Conservation (phyloP, 2,329 filamentous ascomycete genomes). For the Stagonosporopsis chrysanthemi region DNA sequence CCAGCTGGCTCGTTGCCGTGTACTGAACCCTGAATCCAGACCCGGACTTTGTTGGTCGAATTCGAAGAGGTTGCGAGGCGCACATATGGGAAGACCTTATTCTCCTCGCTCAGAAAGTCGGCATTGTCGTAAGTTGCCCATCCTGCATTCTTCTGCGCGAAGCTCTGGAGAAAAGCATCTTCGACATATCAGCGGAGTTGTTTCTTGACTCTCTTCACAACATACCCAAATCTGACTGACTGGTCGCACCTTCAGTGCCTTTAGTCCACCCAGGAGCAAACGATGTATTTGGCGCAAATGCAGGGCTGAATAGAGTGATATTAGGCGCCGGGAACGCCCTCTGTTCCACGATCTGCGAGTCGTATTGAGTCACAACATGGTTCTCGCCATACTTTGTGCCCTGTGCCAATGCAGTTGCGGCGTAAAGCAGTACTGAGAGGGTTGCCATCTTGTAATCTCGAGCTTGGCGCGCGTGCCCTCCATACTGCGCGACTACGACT, state of each 20-base stretch:
- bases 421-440: conserved; percentile 20
- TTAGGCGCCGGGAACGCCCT: conserved; percentile 44
- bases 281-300: conserved; percentile 38
- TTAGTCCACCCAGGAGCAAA: conserved; percentile 39
- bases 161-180: conserved; percentile 37
- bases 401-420: conserved; percentile 28
- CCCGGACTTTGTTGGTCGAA: conserved; percentile 37
- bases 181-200: conserved; percentile 2
- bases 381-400: conserved; percentile 44
- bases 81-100: conserved; percentile 42
- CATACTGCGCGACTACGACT: background rate
- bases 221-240: conserved; percentile 32
- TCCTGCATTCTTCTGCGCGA: conserved; percentile 41
- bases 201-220: background rate
- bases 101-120: conserved; percentile 46
- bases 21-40: conserved; percentile 49
- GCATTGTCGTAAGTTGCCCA: conserved; percentile 42
- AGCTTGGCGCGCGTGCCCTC: background rate
- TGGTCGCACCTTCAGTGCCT: conserved; percentile 45
- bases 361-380: conserved; percentile 34
- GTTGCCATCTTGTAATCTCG: conserved; percentile 9
- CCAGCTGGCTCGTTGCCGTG: conserved; percentile 51
- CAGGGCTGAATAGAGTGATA: conserved; percentile 41
- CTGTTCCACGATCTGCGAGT: conserved; percentile 45
- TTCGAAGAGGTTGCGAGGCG: conserved; percentile 33